Conservation (phyloP, 176 grass and related monocot species). For the Hyparrhenia diplandra region DNA sequence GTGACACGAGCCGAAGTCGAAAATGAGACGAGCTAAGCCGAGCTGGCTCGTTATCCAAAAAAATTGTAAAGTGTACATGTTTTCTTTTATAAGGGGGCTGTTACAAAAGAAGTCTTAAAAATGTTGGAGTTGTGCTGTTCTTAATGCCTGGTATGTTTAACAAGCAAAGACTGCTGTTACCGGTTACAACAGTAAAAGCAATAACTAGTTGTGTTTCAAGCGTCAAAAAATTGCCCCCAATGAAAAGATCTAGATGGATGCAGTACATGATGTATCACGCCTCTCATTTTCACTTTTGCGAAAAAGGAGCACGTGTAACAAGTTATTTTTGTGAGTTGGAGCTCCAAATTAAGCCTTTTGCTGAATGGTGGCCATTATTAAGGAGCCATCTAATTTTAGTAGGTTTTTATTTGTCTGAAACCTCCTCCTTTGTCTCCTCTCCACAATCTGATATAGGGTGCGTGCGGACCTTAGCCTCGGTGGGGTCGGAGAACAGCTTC, state of each 20-base stretch:
- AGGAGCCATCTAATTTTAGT: constrained; percentile 37
- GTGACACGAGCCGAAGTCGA: no score
- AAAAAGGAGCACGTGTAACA: not conserved
- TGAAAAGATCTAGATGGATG: not conserved
- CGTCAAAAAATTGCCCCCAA: not conserved
- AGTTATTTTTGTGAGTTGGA: not conserved
- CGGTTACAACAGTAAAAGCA: not conserved
- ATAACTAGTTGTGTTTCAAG: not conserved
- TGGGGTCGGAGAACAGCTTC: constrained; percentile 41
- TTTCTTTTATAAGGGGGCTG: not conserved
- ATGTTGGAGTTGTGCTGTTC: not conserved
- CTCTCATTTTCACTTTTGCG: not conserved
- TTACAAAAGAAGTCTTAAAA: not conserved
- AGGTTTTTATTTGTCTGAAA: constrained; percentile 15
- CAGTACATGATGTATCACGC: not conserved
- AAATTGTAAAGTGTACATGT: not conserved
- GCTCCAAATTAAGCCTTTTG: constrained; percentile 39
- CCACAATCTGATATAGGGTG: constrained; percentile 46
- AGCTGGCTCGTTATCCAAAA: no score
- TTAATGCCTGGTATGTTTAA: constrained; percentile 10
- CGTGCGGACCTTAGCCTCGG: constrained; percentile 27
- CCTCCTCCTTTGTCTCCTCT: constrained; percentile 40
- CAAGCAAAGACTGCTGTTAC: constrained; percentile 6
- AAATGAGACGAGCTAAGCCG: no score
- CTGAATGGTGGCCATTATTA: constrained; percentile 24